Evolutionary conservation across 2,329 filamentous ascomycete genomes (phyloP).

Genomic region (Colletotrichum trifolii): DNA sequence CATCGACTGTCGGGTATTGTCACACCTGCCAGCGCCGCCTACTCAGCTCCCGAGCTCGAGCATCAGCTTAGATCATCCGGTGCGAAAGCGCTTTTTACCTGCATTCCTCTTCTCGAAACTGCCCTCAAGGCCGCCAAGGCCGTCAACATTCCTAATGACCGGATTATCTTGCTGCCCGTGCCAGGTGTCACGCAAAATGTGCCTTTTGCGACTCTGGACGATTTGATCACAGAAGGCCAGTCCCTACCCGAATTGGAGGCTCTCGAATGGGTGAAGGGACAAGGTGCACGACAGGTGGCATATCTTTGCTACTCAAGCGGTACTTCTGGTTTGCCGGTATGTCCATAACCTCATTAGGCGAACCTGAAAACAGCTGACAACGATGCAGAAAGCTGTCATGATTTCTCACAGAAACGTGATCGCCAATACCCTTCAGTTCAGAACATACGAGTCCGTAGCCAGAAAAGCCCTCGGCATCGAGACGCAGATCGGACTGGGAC

Average conservation of each 20-base stretch:
- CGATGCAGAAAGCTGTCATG: conserved; percentile 80
- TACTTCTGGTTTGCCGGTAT: conserved; percentile 80
- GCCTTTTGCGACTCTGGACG: conserved; percentile 72
- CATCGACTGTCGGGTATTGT: conserved; percentile 80
- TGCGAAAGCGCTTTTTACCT: conserved; percentile 78
- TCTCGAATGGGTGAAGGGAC: conserved; percentile 70
- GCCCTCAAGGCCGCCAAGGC: conserved; percentile 71
- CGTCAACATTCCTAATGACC: conserved; percentile 68
- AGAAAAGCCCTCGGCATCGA: conserved; percentile 50
- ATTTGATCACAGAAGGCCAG: conserved; percentile 72
- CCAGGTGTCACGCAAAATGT: conserved; percentile 64
- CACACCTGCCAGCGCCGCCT: conserved; percentile 80
- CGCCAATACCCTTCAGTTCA: conserved; percentile 76
- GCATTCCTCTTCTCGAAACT: conserved; percentile 69
- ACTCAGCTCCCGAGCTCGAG: conserved; percentile 75
- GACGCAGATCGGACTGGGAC: conserved; percentile 66
- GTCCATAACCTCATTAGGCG: conserved; percentile 36
- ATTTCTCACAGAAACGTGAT: conserved; percentile 85
- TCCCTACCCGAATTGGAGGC: conserved; percentile 63
- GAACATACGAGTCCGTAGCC: conserved; percentile 53
- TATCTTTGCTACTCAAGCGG: conserved; percentile 86
- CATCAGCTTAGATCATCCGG: conserved; percentile 78
- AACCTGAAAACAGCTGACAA: not conserved
- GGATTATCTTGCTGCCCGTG: conserved; percentile 76
- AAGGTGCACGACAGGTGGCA: conserved; percentile 75